Evolutionary conservation across 768 basidiomycete genomes (phyloP), one percentile per base, ranked within the genome.

Genomic region (Pleurotus tuoliensis): DNA sequence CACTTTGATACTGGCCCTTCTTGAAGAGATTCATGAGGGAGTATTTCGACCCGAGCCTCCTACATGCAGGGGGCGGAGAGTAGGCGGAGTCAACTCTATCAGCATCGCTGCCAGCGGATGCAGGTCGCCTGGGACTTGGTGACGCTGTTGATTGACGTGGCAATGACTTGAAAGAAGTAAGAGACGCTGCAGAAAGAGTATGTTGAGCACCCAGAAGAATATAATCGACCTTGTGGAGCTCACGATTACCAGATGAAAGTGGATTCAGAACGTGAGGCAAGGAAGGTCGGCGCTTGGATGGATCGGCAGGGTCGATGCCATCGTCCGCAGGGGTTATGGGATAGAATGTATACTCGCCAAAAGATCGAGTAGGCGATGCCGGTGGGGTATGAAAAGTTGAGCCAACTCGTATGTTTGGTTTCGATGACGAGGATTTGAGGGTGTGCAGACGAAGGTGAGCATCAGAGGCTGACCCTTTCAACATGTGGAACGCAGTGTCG

Each of bases 1-100:
- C 75, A 25, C 16, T 18, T 47, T 20, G 46, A 0, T 74, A 58
- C 50, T 77, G 76, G 1, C 68, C 74, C 70, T 86, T 88, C 76
- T 82, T 87, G 74, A 91, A 90, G 13, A 91, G 75, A 61, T 82
- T 84, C 60, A 90, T 74, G 53, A 92, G 73, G 20, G 89, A 90
- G 56, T 89, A 80, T 68, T 92, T 92, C 69, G 84, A 83, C 24
- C 80, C 79, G 3, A 88, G 69, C 62, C 76, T 84, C 47, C 74
- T 71, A 30, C 69, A 70, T 9, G 71, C 66, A 15, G 67, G 52
- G 25, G 72, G 58, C 37, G 69, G 55, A 34, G 40, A 53, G 39
- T 18, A 18, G 5, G 39, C 18, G 24, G 37, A 18, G 22, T 53
- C 51, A n/a, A 15, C 18, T 41, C 65, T 71, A 22, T 88, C 86